Base-by-base conservation (phyloP, 2,329 filamentous ascomycete species). In the Colletotrichum sp. region DNA sequence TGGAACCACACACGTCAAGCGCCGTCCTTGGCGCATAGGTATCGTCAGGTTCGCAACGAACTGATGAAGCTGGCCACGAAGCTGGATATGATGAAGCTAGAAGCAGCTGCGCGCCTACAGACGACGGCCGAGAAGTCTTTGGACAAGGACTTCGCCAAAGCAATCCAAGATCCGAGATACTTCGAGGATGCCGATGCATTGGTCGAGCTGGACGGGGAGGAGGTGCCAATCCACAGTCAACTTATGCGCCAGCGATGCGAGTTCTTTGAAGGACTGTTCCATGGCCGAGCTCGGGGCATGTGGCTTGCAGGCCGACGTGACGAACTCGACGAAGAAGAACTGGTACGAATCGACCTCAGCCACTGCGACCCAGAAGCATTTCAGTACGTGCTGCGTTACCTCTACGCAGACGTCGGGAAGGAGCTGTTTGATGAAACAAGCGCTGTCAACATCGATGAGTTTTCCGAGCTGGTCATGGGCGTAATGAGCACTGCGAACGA, bases 401-500 rank as follows among this genome's bases (percentile, higher is more conserved):
- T 99, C 1, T 99, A 99, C 81, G 92, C 94, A 2, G 97, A 98
- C 81, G 89, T 91, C 38, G 95, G 95, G 1, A 89, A 92, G 26
- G 93, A 96, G 74, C 86, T 98, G 2, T 98, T 99, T 80, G 92
- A 98, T 78, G 88, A 94, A 36, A 90, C 97, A 7, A 90, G 94
- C 18, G 90, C 91, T 43, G 86, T 91, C 18, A 92, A 93, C 75
- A 85, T 98, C 7, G 96, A 98, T 78, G 94, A 96, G 61, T 96
- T 98, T 77, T 92, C 96, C 6, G 96, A 98, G 79, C 87, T 97
- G n/a, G 90, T 98, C 10, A 90, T 98, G 85, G 96, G 98, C 79
- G 94, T 98, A 59, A 93, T 98, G 90, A 92, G 92, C 71, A 93
- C 95, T 68, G 95, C 96, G 14, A 97, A 99, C 81, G 96, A 99